A percentile compares a stretch with the other conserved stretches of the same genome.
phyloP scores from a whole-genome alignment of 1,284 basidiomycete genomes.

The Cryptococcus wingfieldii region DNA sequence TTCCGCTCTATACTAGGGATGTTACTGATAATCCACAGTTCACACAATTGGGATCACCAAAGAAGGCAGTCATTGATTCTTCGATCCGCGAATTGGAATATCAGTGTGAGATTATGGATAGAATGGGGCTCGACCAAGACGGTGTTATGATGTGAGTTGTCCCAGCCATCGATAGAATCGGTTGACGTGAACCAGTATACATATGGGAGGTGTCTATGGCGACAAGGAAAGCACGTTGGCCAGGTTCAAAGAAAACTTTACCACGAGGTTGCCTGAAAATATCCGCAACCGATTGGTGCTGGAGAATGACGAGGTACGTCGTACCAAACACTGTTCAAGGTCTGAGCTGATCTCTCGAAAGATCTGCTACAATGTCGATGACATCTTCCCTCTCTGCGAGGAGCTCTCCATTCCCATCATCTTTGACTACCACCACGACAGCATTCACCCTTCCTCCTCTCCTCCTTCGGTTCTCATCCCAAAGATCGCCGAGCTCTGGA shows the following conservation, averaged over 20 bases:
- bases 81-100: slow-evolving; percentile 75
- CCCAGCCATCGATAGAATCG: background rate
- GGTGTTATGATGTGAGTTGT: slow-evolving; percentile 43
- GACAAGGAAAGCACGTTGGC: slow-evolving; percentile 68
- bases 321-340: background rate
- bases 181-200: slow-evolving; percentile 20
- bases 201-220: slow-evolving; percentile 67
- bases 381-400: slow-evolving; percentile 74
- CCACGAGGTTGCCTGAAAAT: slow-evolving; percentile 57
- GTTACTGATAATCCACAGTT: slow-evolving; percentile 48
- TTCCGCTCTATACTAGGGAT: background rate
- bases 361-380: slow-evolving; percentile 83
- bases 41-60: slow-evolving; percentile 77
- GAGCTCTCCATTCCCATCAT: slow-evolving; percentile 69
- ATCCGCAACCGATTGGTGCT: slow-evolving; percentile 72
- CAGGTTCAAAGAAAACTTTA: slow-evolving; percentile 69
- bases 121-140: slow-evolving; percentile 59
- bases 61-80: slow-evolving; percentile 64
- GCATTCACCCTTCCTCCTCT: slow-evolving; percentile 53
- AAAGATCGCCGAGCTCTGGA: slow-evolving; percentile 70
- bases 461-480: slow-evolving; percentile 47
- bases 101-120: slow-evolving; percentile 78
- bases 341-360: slow-evolving; percentile 31
- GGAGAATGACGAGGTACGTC: slow-evolving; percentile 79
- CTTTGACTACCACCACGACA: slow-evolving; percentile 63